Base-by-base conservation (phyloP, 2,329 filamentous ascomycete species). In the Magnaporthiopsis rhizophila region DNA sequence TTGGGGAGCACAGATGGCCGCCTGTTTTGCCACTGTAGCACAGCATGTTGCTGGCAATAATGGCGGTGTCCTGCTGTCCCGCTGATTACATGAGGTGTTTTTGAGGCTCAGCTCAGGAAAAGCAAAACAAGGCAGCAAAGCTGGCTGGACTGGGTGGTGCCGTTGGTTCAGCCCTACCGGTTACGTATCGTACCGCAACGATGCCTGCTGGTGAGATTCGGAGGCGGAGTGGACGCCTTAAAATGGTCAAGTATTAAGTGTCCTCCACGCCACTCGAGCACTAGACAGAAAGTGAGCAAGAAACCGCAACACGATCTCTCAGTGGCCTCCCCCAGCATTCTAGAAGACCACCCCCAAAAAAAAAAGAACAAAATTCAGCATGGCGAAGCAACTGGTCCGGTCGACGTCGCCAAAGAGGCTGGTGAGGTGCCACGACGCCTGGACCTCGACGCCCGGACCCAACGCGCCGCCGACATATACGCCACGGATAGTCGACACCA, bases 391-490 rank as follows among this genome's bases (percentile, higher is more conserved):
- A 21, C 57, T 58, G 2, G 57, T 58, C 9, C 57, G 57, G 5
- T 32, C 57, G 12, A 58, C 57, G 1, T 58, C 24, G 26, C 28
- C 57, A 8, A 58, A 58, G 57, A 18, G 28, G n/a, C 12, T 58
- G 3, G 24, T 58, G 18, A 26, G 57, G 18, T 58, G 57, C 26
- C 57, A 32, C 12, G 57, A 58, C 26, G 57, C 57, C 24, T 58
- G 57, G 57, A 58, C 57, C 57, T 58, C 24, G 3, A 58, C 57
- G 7, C 24, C 74, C 2, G 45, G 45, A 8, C 45, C 18, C 1
- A 53, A 53, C 18, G 45, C 21, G 18, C 45, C 45, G 45, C 21
- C 45, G 18, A 53, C 45, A n/a, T 53, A 21, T 11, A 53, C 45
- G 8, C 45, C 45, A 11, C 18, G 45, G 7, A 53, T 53, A 3